Evolutionary conservation across 164 flowering plant genomes (phyloP), one percentile per base, ranked within the genome.

Genomic region (Cinnamomum micranthum): DNA sequence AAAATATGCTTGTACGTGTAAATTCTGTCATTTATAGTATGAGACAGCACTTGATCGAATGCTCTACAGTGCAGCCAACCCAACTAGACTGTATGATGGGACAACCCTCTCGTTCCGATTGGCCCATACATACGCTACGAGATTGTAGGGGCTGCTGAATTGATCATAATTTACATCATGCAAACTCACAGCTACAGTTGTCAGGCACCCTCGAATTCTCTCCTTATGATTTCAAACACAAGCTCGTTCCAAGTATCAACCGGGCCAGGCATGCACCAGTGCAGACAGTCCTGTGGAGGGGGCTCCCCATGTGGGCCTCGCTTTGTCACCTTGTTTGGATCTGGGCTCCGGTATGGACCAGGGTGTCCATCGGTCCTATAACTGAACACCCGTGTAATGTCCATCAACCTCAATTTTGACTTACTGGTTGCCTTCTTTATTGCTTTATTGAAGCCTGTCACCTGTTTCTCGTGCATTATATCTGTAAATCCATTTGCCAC

Each of bases 201-300:
- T 55, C n/a, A 55, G 60, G 74, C 75, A 24, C 33, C 35, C 73
- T 86, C 84, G 41, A 73, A 85, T 68, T 90, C 94, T 80, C 96
- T 84, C 74, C 91, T 80, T 23, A 92, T 87, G 70, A 86, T 83
- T 71, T 94, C 98, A 60, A 89, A 81, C 72, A 95, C 91, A 75
- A 95, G 76, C 81, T 95, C 99, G 67, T 93, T 95, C 99, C 99
- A 95, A 2, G 97, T 91, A 80, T 95, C 99, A 10, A 95, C 92
- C 3, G 99, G 97, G 13, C 99, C 99, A 6, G 99, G 99, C 99
- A 95, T 92, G 87, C 99, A 95, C 98, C 98, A 95, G 80, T 95
- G 98, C 77, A 93, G 80, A 88, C 99, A 95, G 82, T 95, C 99
- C 84, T 95, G 99, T 1, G 98, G 98, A 0, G 98, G 98, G 2